Conservation (phyloP, 257 asterid species). For the Solanum medicagineum region DNA sequence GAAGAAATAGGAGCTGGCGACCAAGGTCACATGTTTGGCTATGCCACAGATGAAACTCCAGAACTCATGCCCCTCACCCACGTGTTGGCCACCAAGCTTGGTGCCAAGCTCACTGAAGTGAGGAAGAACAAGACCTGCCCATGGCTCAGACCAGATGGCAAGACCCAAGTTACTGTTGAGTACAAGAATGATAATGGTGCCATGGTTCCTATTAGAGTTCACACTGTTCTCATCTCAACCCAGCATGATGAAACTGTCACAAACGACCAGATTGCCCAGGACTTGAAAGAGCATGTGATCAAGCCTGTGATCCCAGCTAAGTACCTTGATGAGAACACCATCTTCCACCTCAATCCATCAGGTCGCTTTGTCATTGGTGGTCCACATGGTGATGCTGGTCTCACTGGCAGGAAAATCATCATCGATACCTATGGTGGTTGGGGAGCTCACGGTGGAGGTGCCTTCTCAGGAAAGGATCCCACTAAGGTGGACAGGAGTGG, state of each 20-base stretch:
- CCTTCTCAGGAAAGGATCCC: slow-evolving; percentile 85
- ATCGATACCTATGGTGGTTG: slow-evolving; percentile 89
- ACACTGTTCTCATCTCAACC: slow-evolving; percentile 82
- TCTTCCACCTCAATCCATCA: slow-evolving; percentile 84
- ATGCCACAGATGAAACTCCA: slow-evolving; percentile 86
- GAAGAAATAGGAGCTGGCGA: slow-evolving; percentile 97
- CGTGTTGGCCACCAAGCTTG: slow-evolving; percentile 87
- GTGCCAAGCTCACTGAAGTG: slow-evolving; percentile 85
- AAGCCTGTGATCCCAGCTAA: slow-evolving; percentile 70
- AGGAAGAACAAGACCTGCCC: slow-evolving; percentile 84
- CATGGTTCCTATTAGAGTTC: slow-evolving; percentile 81
- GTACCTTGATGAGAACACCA: slow-evolving; percentile 76
- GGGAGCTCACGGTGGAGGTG: slow-evolving; percentile 97
- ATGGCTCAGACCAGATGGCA: slow-evolving; percentile 87
- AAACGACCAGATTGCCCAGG: slow-evolving; percentile 57
- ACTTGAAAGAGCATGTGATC: slow-evolving; percentile 76
- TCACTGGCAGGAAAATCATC: slow-evolving; percentile 78
- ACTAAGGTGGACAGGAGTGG: slow-evolving; percentile 95
- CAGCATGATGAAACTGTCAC: slow-evolving; percentile 89
- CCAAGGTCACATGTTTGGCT: slow-evolving; percentile 91
- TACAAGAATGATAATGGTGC: slow-evolving; percentile 72
- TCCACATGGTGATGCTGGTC: slow-evolving; percentile 91
- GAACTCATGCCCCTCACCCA: slow-evolving; percentile 92
- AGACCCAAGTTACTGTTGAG: slow-evolving; percentile 86
- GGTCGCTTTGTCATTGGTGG: slow-evolving; percentile 90